Evolutionary conservation across 495 filamentous ascomycete species (phyloP).

Genomic region (Penicillium atrosanguineum): DNA sequence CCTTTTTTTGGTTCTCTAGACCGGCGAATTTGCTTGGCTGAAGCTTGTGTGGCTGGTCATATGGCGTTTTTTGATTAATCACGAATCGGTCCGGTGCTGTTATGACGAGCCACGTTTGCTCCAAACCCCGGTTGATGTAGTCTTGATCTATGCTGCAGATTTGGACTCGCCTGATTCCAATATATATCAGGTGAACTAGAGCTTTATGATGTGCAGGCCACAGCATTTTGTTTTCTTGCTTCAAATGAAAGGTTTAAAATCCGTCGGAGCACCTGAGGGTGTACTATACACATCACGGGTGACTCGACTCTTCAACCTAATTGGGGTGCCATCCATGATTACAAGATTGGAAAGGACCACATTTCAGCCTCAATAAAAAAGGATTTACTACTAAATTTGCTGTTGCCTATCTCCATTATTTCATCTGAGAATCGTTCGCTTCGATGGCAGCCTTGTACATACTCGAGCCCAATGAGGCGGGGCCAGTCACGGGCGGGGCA

Average conservation of each 20-base stretch:
- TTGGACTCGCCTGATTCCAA: neutral
- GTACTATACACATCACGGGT: neutral
- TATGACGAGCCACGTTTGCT: neutral
- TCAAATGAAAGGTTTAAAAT: too few species aligned
- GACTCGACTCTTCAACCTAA: too few species aligned
- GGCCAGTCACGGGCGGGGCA: neutral
- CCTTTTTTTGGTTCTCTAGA: neutral
- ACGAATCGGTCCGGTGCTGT: conserved; percentile 3
- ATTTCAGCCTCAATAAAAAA: too few species aligned
- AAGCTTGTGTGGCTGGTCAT: conserved; percentile 17
- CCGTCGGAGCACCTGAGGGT: too few species aligned
- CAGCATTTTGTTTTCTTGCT: too few species aligned
- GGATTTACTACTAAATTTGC: neutral
- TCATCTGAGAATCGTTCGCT: neutral
- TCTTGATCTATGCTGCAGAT: neutral
- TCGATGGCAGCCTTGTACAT: neutral
- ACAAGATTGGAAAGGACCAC: too few species aligned
- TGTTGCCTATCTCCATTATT: neutral
- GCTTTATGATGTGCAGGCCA: neutral
- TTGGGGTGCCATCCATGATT: too few species aligned
- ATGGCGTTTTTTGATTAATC: neutral
- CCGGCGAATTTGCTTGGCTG: neutral
- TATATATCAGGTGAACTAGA: neutral
- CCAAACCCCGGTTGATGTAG: neutral
- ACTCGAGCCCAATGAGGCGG: neutral